A percentile compares a stretch with the other conserved stretches of the same genome.
Evolutionary conservation across 176 grass and related monocot species (phyloP).

Genomic region (Aegilops umbellulata): DNA sequence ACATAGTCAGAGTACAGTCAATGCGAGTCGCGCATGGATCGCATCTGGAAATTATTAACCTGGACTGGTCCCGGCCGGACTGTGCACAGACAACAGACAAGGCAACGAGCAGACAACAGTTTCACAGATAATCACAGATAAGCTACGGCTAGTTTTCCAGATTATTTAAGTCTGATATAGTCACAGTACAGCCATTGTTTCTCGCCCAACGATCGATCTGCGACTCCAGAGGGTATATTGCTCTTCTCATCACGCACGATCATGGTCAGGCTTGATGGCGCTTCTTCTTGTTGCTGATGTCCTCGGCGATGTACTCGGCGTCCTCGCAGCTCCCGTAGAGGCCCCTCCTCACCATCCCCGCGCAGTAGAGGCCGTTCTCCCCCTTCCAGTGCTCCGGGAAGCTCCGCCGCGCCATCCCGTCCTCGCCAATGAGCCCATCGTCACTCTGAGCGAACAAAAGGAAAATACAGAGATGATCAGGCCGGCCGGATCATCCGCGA

Average conservation of each 20-base stretch:
- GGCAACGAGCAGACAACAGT: neutral
- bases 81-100: neutral
- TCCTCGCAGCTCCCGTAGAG: constrained; percentile 57
- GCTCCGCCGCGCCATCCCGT: constrained; percentile 44
- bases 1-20: no score
- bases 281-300: constrained; percentile 34
- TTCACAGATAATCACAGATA: neutral
- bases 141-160: neutral
- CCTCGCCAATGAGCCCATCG: constrained; percentile 40
- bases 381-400: constrained; percentile 58
- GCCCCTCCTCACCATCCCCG: constrained; percentile 48
- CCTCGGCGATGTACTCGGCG: constrained; percentile 42
- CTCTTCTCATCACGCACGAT: no score
- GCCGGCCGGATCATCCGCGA: neutral
- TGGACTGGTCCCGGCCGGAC: neutral
- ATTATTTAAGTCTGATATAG: neutral
- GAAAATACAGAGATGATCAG: neutral
- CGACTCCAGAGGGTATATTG: neutral
- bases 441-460: constrained; percentile 12
- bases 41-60: neutral
- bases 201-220: neutral
- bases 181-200: neutral
- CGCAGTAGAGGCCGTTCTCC: constrained; percentile 47
- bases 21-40: no score
- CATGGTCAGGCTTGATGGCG: neutral